phyloP scores from a whole-genome alignment of 2,329 filamentous ascomycete species.

The Xylariaceae sp. region DNA sequence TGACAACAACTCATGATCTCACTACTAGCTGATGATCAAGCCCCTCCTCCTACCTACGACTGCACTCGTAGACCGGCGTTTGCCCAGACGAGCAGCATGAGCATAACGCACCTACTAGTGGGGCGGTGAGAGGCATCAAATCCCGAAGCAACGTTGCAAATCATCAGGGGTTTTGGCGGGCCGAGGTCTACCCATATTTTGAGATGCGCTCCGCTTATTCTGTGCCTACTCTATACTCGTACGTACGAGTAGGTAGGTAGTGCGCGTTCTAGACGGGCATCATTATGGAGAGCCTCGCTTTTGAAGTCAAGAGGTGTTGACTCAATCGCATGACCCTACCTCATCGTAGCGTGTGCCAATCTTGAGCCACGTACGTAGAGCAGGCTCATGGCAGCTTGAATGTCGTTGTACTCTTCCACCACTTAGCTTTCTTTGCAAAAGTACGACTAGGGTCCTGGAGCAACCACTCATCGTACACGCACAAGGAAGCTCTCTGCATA shows the following conservation, averaged over 20 bases:
- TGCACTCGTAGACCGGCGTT: too few species aligned
- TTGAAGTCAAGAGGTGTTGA: background rate
- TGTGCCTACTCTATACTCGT: too few species aligned
- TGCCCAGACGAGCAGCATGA: too few species aligned
- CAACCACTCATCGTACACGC: background rate
- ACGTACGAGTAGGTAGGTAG: too few species aligned
- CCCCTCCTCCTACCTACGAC: too few species aligned
- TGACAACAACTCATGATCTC: too few species aligned
- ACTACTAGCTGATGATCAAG: too few species aligned
- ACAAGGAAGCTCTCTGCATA: conserved; percentile 34
- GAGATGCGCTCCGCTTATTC: background rate
- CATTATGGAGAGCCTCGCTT: background rate
- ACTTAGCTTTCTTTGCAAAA: background rate
- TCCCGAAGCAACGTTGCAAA: background rate
- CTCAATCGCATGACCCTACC: too few species aligned
- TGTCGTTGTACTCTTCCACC: background rate
- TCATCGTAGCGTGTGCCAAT: background rate
- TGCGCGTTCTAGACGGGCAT: too few species aligned
- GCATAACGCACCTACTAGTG: background rate
- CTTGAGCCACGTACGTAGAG: background rate
- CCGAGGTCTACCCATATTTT: conserved; percentile 31
- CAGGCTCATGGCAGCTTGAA: background rate
- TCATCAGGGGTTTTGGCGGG: conserved; percentile 22
- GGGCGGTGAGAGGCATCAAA: background rate
- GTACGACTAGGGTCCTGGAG: background rate